Conservation (phyloP, 176 grass and related monocot genomes). For the Saccharum officinarum region DNA sequence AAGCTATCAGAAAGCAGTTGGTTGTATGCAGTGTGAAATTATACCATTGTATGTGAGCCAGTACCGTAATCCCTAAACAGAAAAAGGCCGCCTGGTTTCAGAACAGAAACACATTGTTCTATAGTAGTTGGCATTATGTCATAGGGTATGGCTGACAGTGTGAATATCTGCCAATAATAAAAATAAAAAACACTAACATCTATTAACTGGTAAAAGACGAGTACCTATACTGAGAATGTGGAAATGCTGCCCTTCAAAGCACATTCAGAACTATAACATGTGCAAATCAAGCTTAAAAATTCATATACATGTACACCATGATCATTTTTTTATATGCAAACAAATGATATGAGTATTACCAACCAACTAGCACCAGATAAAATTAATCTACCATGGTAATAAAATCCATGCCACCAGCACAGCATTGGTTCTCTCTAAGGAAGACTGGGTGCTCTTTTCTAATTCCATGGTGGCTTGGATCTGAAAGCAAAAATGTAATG, state of each 20-base stretch:
- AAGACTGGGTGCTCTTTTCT: constrained; percentile 26
- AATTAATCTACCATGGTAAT: constrained; percentile 65
- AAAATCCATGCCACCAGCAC: constrained; percentile 79
- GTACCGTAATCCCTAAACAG: constrained; percentile 97
- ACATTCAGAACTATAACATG: neutral
- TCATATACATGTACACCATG: neutral
- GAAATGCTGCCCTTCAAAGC: neutral
- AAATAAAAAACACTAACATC: neutral
- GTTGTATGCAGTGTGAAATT: neutral
- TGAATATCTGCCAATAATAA: constrained; percentile 79
- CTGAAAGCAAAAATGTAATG: constrained; percentile 40
- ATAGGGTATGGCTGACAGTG: constrained; percentile 83
- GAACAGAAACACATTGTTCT: constrained; percentile 65
- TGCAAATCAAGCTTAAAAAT: neutral
- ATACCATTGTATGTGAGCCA: neutral
- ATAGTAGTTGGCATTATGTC: constrained; percentile 1
- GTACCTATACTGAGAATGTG: neutral
- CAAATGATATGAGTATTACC: neutral
- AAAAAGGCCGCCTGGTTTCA: constrained; percentile 80
- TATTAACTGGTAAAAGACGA: neutral
- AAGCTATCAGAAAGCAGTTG: constrained; percentile 10
- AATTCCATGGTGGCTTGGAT: constrained; percentile 34
- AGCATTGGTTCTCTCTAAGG: constrained; percentile 55
- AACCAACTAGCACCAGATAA: neutral
- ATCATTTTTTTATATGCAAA: constrained; percentile 33